Evolutionary conservation across 2,329 filamentous ascomycete species (phyloP), one percentile per base, ranked within the genome.

Genomic region (Sclerotinia nivalis): DNA sequence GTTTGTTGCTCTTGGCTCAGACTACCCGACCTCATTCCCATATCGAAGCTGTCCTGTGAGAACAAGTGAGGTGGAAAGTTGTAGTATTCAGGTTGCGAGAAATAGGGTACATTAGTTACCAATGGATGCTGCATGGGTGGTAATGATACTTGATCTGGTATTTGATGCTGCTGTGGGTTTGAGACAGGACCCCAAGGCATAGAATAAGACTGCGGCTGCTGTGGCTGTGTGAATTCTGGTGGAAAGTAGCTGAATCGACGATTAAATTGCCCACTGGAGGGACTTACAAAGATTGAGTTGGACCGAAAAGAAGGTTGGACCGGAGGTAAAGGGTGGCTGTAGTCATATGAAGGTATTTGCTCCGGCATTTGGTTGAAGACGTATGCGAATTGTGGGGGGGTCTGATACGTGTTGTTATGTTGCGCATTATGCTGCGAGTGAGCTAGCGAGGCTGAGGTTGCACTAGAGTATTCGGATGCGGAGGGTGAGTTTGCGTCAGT

Each of bases 1-100:
- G 90, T 81, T 80, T 96, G 93, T 80, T 96, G 92, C 76, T 93
- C 87, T 73, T 93, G 90, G 71, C 89, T 94, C 45, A 96, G 82
- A 71, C 85, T 91, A 73, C 89, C 93, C 75, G 88, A 88, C 71
- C 77, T 86, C 86, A 78, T 79, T 72, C 81, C 76, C 76, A 83
- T 79, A 71, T 81, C 77, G 43, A 81, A 81, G 69, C 81, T 82
- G 15, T 81, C 80, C 59, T 83, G 81, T 56, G 82, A 80, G 73
- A 73, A 78, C 55, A 76, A 55, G 65, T 73, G 75, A n/a, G 73
- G 70, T 3, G 73, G 72, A 68, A 79, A 79, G 37, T 69, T 73
- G 61, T 74, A 77, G 1, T 75, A 72, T n/a, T 73, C 71, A 28
- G 74, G 69, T 61, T 78, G 75, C 68, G 75, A 76, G 50, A 78